Conservation (phyloP, 2,329 filamentous ascomycete genomes). For the Pestalotiopsis sp. region DNA sequence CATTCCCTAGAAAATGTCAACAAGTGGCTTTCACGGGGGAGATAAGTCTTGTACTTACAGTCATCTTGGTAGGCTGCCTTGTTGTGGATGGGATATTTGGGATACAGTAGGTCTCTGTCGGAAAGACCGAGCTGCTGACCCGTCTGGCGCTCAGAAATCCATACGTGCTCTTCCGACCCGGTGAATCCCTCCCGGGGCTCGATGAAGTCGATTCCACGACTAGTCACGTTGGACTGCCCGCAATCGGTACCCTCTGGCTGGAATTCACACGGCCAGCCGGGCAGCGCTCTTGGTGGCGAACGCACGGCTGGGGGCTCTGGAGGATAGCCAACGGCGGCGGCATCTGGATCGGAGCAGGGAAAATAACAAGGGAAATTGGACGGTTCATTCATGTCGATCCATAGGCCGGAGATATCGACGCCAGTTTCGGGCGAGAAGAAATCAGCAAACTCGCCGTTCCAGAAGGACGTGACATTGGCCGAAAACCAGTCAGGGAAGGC, state of each 20-base stretch:
- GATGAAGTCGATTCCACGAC: constrained; percentile 11
- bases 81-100: constrained; percentile 67
- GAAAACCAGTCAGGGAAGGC: constrained; percentile 79
- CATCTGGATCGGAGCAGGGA: constrained; percentile 52
- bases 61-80: constrained; percentile 47
- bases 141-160: constrained; percentile 19
- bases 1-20: constrained; percentile 26
- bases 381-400: constrained; percentile 71
- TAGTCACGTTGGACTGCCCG: constrained; percentile 23
- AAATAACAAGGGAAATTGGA: constrained; percentile 49
- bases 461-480: constrained; percentile 63
- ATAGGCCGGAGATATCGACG: constrained; percentile 75
- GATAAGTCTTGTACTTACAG: constrained; percentile 15
- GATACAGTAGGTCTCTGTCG: constrained; percentile 62
- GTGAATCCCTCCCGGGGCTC: constrained; percentile 28
- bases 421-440: constrained; percentile 67
- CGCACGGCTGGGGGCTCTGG: constrained; percentile 64
- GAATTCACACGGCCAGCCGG: constrained; percentile 68
- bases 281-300: constrained; percentile 61
- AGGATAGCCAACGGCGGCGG: constrained; percentile 45
- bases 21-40: background rate
- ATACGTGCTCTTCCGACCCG: constrained; percentile 22
- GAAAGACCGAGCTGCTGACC: constrained; percentile 57
- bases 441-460: constrained; percentile 64
- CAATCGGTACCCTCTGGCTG: constrained; percentile 54